Base-by-base conservation (phyloP, 768 basidiomycete genomes). In the Hebeloma cylindrosporum region DNA sequence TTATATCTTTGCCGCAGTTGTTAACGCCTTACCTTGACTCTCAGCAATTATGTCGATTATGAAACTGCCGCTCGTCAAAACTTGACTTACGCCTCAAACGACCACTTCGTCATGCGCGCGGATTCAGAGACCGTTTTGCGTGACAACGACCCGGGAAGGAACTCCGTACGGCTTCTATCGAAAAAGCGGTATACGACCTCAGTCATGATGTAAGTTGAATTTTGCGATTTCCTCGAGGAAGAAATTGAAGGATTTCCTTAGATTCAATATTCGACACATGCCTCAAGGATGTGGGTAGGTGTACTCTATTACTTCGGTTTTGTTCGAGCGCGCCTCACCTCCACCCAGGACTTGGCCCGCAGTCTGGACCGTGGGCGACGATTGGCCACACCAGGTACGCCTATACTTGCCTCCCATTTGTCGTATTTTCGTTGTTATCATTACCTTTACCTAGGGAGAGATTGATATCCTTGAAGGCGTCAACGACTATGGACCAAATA, bases 401-500 rank as follows among this genome's bases (percentile, higher is more conserved):
- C 6, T 11, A 5, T 7, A 31, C 18, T 11, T 28, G 26, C 23
- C 8, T 18, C 2, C 22, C 28, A 17, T 37, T 11, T 6, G 31
- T 16, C 4, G 14, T 27, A 31, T 2, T 31, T 20, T 21, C 7
- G 10, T 30, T 27, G 11, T 32, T 18, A 41, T 6, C 23, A 13
- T 5, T 18, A 11, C 31, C 9, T 22, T 27, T 27, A 43, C 52
- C 18, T 48, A 73, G 68, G 75, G 74, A 9, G 67, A 73, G 45
- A 61, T 73, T 16, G 74, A 81, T 54, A 75, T 80, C 25, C 51
- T 79, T 14, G 78, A 80, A 54, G 78, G 80, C 32, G 75, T 83
- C 9, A 85, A 85, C 54, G 66, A 81, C 52, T 66, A 72, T 39
- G 48, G 52, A 5, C 75, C 78, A 1, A 78, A 85, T 51, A 60